Conservation (phyloP, 805 yeast genomes). For the Lachancea meyersii region DNA sequence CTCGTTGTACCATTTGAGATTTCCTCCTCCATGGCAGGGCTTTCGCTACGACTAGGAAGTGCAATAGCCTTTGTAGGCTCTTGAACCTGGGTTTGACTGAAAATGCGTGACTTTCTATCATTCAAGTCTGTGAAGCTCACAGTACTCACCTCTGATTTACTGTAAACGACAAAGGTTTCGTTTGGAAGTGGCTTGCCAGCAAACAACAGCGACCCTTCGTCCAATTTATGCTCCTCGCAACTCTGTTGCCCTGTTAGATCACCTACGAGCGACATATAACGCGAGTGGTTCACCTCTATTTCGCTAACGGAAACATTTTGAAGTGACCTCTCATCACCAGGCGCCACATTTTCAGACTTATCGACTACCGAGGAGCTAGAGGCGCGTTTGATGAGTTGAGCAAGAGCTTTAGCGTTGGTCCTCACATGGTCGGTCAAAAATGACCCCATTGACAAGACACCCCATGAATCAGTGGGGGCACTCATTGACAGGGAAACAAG, state of each 20-base stretch:
- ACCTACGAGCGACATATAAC: background rate
- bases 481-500: slow-evolving; percentile 54
- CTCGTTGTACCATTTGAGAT: slow-evolving; percentile 3
- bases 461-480: slow-evolving; percentile 53
- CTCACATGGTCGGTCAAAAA: slow-evolving; percentile 52
- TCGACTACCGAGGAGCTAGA: background rate
- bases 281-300: background rate
- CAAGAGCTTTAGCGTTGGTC: slow-evolving; percentile 49
- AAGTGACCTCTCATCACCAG: background rate
- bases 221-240: background rate
- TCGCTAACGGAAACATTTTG: background rate
- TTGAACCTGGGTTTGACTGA: background rate
- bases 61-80: background rate
- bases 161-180: slow-evolving; percentile 1
- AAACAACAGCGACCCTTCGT: slow-evolving; percentile 1
- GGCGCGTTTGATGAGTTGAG: slow-evolving; percentile 47
- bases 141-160: background rate
- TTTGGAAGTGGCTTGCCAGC: background rate
- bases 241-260: background rate
- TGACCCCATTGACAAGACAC: slow-evolving; percentile 44
- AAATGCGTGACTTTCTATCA: background rate
- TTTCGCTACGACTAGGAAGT: background rate
- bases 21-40: background rate
- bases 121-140: slow-evolving; percentile 8
- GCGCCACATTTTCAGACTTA: background rate